phyloP scores from a whole-genome alignment of 331 rosid species.

The Pyrus hybrid region DNA sequence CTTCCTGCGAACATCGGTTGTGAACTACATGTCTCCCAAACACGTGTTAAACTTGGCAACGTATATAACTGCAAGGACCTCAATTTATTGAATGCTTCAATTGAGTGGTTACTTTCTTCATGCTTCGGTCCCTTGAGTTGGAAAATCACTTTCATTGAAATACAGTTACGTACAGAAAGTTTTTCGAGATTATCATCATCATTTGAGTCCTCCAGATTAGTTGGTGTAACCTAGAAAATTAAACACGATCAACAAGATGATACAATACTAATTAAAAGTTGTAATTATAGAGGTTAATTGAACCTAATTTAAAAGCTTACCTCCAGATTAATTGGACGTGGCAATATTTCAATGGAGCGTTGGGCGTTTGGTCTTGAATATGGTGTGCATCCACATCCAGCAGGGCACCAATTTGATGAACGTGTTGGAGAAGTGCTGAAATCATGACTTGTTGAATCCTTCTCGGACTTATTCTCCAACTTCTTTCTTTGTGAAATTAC shows the following conservation, averaged over 20 bases:
- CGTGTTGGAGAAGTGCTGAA: neutral
- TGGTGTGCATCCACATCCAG: neutral
- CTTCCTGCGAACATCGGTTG: neutral
- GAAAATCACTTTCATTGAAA: neutral
- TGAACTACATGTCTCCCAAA: neutral
- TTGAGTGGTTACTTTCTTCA: neutral
- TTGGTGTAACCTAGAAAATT: neutral
- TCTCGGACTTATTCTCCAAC: neutral
- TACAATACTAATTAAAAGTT: too few species aligned
- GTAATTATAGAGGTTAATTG: too few species aligned
- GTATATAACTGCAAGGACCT: rapidly evolving
- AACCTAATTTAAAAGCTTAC: too few species aligned
- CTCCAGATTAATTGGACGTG: neutral
- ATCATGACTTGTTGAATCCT: neutral
- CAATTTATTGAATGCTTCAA: neutral
- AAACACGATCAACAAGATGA: neutral
- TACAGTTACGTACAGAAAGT: rapidly evolving
- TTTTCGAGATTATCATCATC: neutral
- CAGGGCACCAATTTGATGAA: neutral
- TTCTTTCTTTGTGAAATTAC: neutral
- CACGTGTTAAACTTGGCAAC: neutral
- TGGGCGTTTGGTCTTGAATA: neutral
- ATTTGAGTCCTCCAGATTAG: neutral
- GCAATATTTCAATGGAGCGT: too few species aligned
- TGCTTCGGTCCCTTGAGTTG: neutral